Percentiles rank a stretch among this genome's conserved stretches.
phyloP scores from a whole-genome alignment of 352 stramenopile species.

The Phytophthora pseudosyringae region DNA sequence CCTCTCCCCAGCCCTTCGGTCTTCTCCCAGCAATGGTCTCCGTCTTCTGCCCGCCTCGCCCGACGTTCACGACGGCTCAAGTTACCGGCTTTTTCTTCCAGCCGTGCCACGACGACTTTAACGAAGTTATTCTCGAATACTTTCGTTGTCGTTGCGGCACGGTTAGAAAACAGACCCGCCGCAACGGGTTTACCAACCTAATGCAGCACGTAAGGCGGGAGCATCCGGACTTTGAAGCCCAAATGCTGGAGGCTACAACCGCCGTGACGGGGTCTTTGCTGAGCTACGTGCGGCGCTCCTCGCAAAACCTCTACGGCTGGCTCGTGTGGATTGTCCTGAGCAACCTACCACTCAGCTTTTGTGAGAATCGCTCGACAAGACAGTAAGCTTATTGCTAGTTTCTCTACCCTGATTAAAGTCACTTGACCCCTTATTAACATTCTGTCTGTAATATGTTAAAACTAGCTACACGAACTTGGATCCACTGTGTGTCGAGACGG shows the following conservation, averaged over 20 bases:
- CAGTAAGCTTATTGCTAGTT: conserved; percentile 1
- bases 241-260: too few relatives aligned
- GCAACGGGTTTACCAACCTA: too few relatives aligned
- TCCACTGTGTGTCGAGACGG: conserved; percentile 1
- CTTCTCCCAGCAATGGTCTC: conserved; percentile 8
- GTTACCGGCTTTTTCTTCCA: conserved; percentile 13
- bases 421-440: too few relatives aligned
- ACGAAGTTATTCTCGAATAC: conserved; percentile 21
- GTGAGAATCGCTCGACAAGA: conserved; percentile 10
- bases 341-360: conserved; percentile 16
- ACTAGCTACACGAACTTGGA: neutral
- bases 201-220: too few relatives aligned
- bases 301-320: conserved; percentile 16
- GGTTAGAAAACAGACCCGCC: conserved; percentile 14
- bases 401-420: too few relatives aligned
- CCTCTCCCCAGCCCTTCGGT: neutral
- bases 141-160: conserved; percentile 21
- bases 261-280: conserved; percentile 11
- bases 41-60: neutral
- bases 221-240: too few relatives aligned
- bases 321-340: neutral
- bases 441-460: too few relatives aligned
- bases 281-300: conserved; percentile 5
- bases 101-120: conserved; percentile 12
- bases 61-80: conserved; percentile 8